Evolutionary conservation across 2,329 filamentous ascomycete species (phyloP), one percentile per base, ranked within the genome.

Genomic region (Coniochaeta prunicola): DNA sequence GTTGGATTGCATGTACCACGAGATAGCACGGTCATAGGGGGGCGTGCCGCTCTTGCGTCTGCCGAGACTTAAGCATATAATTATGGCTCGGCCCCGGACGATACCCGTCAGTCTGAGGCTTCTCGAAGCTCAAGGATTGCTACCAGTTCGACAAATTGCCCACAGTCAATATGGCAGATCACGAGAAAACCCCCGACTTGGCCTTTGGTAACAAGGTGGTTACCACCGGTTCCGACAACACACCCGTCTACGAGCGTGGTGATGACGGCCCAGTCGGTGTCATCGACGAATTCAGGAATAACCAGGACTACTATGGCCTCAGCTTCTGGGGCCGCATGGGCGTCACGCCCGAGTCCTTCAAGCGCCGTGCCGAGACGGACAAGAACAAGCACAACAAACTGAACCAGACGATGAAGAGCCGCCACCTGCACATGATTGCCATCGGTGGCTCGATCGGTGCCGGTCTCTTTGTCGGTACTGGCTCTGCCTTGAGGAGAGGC

Each of bases 341-440:
- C 24, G 8, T 50, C 24, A 50, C 45, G 6, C 24, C 45, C 24
- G 45, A 30, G 45, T 50, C 45, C 24, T 50, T 50, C 45, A 50
- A 50, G 45, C 45, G 45, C 26, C 45, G 45, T n/a, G 26, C 10
- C 45, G 24, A 50, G 24, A 57, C 55, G 21, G 55, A 57, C 2
- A 36, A 34, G 34, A 42, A 57, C 34, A 36, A 30, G 31, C 55
- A 57, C 55, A 57, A 57, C 56, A 38, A 65, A 57, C 60, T 68
- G 21, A 56, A 63, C 57, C 62, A 65, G 6, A 58, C 62, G 56
- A 74, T 73, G 61, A 67, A 64, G 1, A 70, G 65, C 5, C 69
- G 71, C 3, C 72, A 74, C 48, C 71, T 74, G 64, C 54, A 70
- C 57, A 64, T 72, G 38, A 71, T 74, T 64, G 71, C 71, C n/a